A percentile compares a stretch with the other conserved stretches of the same genome.
phyloP scores from a whole-genome alignment of 2,329 filamentous ascomycete species.

The Alternaria sp. region DNA sequence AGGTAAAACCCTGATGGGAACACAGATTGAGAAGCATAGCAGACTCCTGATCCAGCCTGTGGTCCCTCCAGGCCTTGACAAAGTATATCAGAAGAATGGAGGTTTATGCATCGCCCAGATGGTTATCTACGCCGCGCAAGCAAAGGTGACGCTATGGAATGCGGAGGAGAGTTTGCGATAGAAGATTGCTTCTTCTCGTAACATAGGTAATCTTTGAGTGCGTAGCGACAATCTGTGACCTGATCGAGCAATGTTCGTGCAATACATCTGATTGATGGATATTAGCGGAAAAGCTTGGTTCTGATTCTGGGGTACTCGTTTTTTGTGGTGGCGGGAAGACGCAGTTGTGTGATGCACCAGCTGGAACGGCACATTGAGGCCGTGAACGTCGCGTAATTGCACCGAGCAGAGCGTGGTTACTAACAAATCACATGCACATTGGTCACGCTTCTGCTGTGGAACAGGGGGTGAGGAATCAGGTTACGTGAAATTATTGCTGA shows the following conservation, averaged over 20 bases:
- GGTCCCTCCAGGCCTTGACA: fast-evolving
- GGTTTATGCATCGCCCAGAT: no score
- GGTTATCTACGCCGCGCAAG: fast-evolving
- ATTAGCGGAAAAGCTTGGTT: background rate
- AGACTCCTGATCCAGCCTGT: fast-evolving
- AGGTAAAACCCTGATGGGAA: no score
- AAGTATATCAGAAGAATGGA: fast-evolving
- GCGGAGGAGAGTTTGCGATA: no score
- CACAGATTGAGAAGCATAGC: no score
- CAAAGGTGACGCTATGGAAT: no score
- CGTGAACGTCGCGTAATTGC: background rate
- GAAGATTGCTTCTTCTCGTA: no score
- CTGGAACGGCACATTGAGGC: background rate
- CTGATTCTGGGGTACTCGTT: background rate
- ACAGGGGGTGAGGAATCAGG: background rate
- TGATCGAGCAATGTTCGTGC: no score
- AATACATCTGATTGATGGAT: background rate
- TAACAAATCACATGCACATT: background rate
- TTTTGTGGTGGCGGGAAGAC: background rate
- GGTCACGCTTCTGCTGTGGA: background rate
- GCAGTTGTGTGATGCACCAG: background rate
- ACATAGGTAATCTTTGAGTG: no score
- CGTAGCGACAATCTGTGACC: no score
- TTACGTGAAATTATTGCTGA: background rate
- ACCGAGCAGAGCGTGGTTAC: background rate